Evolutionary conservation across 257 asterid species (phyloP).

Genomic region (Salvia rosmarinus): DNA sequence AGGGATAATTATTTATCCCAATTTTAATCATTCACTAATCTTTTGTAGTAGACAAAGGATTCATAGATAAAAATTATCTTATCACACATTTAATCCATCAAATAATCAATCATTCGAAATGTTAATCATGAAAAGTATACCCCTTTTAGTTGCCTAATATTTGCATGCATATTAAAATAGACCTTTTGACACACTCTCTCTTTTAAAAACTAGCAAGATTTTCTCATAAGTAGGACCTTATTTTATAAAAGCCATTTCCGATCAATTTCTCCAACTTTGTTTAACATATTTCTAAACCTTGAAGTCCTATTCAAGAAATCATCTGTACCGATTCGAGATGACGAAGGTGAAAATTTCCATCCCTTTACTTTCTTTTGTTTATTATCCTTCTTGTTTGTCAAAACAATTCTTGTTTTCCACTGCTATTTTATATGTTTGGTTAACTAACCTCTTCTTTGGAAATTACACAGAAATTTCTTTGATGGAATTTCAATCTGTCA

Average conservation of each 20-base stretch:
- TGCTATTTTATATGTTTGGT: background rate
- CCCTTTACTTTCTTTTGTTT: background rate
- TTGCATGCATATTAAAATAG: conserved; percentile 21
- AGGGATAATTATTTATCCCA: too few species aligned
- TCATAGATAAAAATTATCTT: too few species aligned
- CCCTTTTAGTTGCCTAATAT: conserved; percentile 7
- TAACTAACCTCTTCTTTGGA: conserved; percentile 18
- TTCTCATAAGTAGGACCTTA: too few species aligned
- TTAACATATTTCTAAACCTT: conserved; percentile 24
- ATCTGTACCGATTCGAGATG: conserved; percentile 31
- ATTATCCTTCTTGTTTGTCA: background rate
- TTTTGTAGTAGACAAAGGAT: too few species aligned
- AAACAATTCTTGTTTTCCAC: background rate
- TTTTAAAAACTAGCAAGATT: background rate
- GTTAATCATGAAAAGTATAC: too few species aligned
- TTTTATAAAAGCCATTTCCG: conserved; percentile 11
- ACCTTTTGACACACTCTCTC: background rate
- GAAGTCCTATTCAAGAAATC: conserved; percentile 26
- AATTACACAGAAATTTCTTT: conserved; percentile 31
- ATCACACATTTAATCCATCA: too few species aligned
- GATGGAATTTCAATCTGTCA: background rate
- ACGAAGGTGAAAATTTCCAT: conserved; percentile 40
- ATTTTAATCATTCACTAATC: too few species aligned
- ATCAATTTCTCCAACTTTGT: conserved; percentile 30
- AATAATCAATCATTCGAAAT: too few species aligned